Evolutionary conservation across 805 yeast species (phyloP), one percentile per base, ranked within the genome.

Genomic region (Suhomyces sp.): DNA sequence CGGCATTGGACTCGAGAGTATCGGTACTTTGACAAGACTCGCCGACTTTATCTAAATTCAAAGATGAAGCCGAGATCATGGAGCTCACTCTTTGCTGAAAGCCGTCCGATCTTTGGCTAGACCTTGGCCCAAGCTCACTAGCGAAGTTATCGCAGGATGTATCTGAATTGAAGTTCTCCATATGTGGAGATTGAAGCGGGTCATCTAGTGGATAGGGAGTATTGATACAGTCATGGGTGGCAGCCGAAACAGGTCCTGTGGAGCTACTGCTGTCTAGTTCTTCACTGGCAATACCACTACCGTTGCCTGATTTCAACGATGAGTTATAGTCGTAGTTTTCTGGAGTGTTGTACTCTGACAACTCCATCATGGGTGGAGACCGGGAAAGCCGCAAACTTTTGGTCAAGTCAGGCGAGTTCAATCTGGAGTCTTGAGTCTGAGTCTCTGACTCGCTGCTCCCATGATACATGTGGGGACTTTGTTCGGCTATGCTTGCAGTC

Each of bases 131-230:
- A 12, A 46, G 20, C 12, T 46, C 48, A 12, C 15, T 25, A n/a
- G 37, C 22, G 31, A 31, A 35, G 25, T n/a, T 22, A 15, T 41
- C 46, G 29, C 17, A 47, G 31, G 50, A 37, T 12, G 29, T 20
- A n/a, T 47, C 45, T 12, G 41, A 17, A 24, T 40, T 22, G 31
- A 25, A 47, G 15, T 17, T 40, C 3, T 40, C 10, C 22, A 19
- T 17, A 8, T 33, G 6, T 12, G 50, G 50, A 3, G 43, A 29
- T 3, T 47, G 27, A 41, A 47, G 41, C 5, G 50, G 50, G 9
- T 47, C 51, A 10, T 52, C 55, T 20, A 57, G 24, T 13, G 65
- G 64, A 49, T 61, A 61, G n/a, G 61, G 60, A 6, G 27, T 24
- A 17, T 44, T 21, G 10, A 9, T 37, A 37, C 22, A 17, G 13